A percentile compares a stretch with the other conserved stretches of the same genome.
Evolutionary conservation across 2,329 filamentous ascomycete species (phyloP).

Genomic region (Ophiostoma himal-ulmi): DNA sequence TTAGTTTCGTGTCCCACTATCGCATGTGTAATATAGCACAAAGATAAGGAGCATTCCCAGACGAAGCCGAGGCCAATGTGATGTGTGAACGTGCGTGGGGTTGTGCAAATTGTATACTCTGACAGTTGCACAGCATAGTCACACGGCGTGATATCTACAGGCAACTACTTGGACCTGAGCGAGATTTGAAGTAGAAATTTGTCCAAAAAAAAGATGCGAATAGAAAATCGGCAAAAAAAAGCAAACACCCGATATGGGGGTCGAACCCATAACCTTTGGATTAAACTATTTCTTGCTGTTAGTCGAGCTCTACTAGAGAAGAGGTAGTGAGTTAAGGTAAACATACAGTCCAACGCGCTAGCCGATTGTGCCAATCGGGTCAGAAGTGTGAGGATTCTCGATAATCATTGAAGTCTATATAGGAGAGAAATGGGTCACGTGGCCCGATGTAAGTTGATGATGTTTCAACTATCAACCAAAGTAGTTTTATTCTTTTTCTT

Average conservation of each 20-base stretch:
- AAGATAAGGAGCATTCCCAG: not conserved
- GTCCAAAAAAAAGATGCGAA: not conserved
- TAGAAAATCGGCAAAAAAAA: not conserved
- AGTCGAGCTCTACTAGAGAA: not conserved
- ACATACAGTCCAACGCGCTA: constrained; percentile 15
- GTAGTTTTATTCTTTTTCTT: no score
- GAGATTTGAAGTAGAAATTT: not conserved
- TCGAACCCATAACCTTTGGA: not conserved
- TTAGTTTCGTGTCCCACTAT: not conserved
- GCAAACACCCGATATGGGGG: constrained; percentile 1
- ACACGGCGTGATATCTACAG: not conserved
- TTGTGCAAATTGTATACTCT: not conserved
- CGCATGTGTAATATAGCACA: not conserved
- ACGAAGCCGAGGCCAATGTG: not conserved
- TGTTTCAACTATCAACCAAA: not conserved
- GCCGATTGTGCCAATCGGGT: constrained; percentile 14
- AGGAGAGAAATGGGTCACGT: not conserved
- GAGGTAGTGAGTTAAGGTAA: not conserved
- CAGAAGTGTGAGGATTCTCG: not conserved
- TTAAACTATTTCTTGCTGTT: not conserved
- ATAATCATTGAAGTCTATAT: not conserved
- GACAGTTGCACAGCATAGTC: not conserved
- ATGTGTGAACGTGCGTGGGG: constrained; percentile 1
- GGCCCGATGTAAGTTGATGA: not conserved
- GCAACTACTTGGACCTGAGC: not conserved